Base-by-base conservation (phyloP, 2,329 filamentous ascomycete genomes). In the Lachnellula hyalina region DNA sequence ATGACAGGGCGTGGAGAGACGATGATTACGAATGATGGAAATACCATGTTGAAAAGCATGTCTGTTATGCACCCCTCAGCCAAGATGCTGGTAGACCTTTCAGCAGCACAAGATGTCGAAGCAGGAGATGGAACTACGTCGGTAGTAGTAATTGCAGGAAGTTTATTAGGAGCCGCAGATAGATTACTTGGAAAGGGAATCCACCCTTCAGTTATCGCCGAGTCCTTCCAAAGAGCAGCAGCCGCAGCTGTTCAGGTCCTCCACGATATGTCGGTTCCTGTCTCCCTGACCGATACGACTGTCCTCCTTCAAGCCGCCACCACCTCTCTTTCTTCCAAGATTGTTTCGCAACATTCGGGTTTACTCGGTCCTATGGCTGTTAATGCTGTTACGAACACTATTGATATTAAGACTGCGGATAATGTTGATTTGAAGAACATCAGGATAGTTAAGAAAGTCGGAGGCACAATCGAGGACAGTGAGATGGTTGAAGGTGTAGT, bases 31-130 rank as follows among this genome's bases (percentile, higher is more conserved):
- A 99, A 99, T 79, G 94, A 99, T 75, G 94, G 94, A 73, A 96
- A 95, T 78, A 99, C 94, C 55, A 99, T 99, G 93, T 78, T 99
- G 70, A 96, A 89, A 77, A 93, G 93, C 79, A 97, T 99, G 94
- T 89, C 90, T 63, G 94, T 99, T 64, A 91, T 99, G 87, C 94
- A 99, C 72, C 94, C 94, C n/a, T 96, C 95, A 48, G 94, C 94
- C 50, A 96, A 96, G 78, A 99, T 99, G 94, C 81, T 99, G 64
- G 94, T 99, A 68, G 92, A 99, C 73, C 83, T 99, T 60, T 95
- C 93, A 67, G 90, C 94, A 64, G 94, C 94, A 63, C 94, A 99
- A 74, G 94, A 99, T 77, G 91, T 99, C 58, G 94, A 99, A 74
- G 94, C 94, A 61, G 94, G 94, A 76, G 94, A 99, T 73, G 95